Percentiles rank a stretch among this genome's conserved stretches.
Evolutionary conservation across 768 basidiomycete species (phyloP).

Genomic region (Omphalotus guepiniiformis): DNA sequence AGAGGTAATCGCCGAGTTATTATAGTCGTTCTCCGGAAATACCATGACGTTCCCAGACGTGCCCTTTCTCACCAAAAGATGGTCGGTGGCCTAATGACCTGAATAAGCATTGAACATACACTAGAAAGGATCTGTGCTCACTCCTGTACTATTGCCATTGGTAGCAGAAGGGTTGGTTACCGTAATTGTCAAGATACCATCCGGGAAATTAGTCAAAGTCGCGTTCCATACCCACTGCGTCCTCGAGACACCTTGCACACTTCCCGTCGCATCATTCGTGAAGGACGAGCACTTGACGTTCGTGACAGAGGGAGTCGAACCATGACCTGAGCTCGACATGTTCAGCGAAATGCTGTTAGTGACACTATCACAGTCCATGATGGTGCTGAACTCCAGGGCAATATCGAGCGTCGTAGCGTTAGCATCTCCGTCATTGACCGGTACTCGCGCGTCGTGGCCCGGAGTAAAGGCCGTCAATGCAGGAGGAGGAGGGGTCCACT

Average conservation of each 20-base stretch:
- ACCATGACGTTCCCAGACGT: constrained; percentile 74
- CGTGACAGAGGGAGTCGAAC: constrained; percentile 48
- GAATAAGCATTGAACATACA: constrained; percentile 10
- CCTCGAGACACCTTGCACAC: constrained; percentile 48
- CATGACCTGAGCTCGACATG: constrained; percentile 64
- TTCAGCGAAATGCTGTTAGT: constrained; percentile 61
- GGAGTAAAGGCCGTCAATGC: constrained; percentile 77
- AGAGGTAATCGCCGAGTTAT: constrained; percentile 52
- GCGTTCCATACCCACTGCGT: constrained; percentile 74
- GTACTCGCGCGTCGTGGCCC: constrained; percentile 80
- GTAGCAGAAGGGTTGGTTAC: constrained; percentile 52
- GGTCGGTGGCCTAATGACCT: constrained; percentile 54
- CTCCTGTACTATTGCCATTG: constrained; percentile 48
- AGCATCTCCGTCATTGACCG: constrained; percentile 39
- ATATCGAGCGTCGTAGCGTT: constrained; percentile 62
- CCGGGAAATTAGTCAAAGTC: constrained; percentile 70
- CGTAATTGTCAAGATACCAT: constrained; percentile 77
- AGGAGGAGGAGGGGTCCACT: constrained; percentile 75
- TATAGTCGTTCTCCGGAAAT: constrained; percentile 83
- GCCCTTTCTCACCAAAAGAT: constrained; percentile 80
- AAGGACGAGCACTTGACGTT: constrained; percentile 46
- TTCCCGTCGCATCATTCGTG: constrained; percentile 42
- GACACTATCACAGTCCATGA: constrained; percentile 74
- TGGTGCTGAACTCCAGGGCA: constrained; percentile 70
- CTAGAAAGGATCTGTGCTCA: constrained; percentile 31